Conservation (phyloP, 768 basidiomycete genomes). For the Stropharia rugosoannulata region DNA sequence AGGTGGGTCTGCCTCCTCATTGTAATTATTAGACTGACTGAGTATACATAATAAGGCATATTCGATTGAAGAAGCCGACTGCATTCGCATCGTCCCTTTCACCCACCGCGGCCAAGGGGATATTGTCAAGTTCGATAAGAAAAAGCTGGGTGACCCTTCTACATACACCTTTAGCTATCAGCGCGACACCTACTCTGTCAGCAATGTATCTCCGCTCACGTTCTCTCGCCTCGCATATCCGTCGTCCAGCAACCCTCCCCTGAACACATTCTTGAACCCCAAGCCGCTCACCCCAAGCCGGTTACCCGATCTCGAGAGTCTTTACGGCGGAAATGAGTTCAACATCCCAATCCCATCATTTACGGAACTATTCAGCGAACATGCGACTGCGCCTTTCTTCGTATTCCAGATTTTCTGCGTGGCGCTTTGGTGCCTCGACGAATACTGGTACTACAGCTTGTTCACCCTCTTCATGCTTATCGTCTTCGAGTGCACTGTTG, state of each 20-base stretch:
- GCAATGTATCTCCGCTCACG: slow-evolving; percentile 49
- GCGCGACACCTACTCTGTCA: slow-evolving; percentile 85
- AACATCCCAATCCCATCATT: slow-evolving; percentile 97
- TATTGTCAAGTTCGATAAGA: slow-evolving; percentile 76
- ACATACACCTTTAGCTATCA: slow-evolving; percentile 93
- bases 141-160: slow-evolving; percentile 48
- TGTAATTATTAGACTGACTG: neutral
- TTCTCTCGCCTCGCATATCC: slow-evolving; percentile 91
- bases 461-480: slow-evolving; percentile 99
- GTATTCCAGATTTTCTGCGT: slow-evolving; percentile 99
- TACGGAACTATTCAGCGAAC: slow-evolving; percentile 87
- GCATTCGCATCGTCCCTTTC: slow-evolving; percentile 78
- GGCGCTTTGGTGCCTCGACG: slow-evolving; percentile 95
- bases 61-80: slow-evolving; percentile 71
- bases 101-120: slow-evolving; percentile 86
- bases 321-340: slow-evolving; percentile 95
- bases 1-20: slow-evolving; percentile 38
- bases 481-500: slow-evolving; percentile 98
- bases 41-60: slow-evolving; percentile 40
- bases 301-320: slow-evolving; percentile 49
- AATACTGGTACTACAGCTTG: slow-evolving; percentile 98
- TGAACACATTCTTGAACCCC: slow-evolving; percentile 63
- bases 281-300: slow-evolving; percentile 49
- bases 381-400: slow-evolving; percentile 98
- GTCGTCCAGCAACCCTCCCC: slow-evolving; percentile 64